Evolutionary conservation across 1,284 basidiomycete genomes (phyloP).

Genomic region (Hymenochaete sp.): DNA sequence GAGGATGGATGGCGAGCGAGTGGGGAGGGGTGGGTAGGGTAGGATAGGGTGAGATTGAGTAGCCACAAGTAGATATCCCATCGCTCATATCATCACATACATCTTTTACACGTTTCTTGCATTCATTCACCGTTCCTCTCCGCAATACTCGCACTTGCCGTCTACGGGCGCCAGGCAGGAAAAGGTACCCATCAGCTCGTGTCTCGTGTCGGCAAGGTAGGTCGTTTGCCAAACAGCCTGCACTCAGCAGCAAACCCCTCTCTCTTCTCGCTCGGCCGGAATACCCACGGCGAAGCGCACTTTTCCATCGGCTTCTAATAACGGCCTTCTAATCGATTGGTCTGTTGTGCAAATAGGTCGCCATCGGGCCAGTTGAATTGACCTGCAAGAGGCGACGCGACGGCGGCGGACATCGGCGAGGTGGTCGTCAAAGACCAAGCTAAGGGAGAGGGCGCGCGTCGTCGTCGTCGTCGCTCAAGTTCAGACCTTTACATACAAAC

Average conservation of each 20-base stretch:
- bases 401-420: background rate
- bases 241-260: no score
- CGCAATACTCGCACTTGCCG: background rate
- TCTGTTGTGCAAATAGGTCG: background rate
- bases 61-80: slow-evolving; percentile 11
- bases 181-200: background rate
- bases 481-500: background rate
- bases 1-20: background rate
- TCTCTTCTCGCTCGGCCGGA: no score
- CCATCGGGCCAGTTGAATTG: no score
- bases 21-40: background rate
- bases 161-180: background rate
- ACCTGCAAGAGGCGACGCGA: no score
- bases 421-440: background rate
- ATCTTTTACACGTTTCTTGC: no score
- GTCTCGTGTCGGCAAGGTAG: background rate
- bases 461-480: background rate
- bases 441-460: no score
- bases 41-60: slow-evolving; percentile 10
- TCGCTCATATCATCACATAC: slow-evolving; percentile 14
- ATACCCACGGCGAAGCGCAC: no score
- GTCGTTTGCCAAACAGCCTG: background rate
- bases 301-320: background rate
- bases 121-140: no score
- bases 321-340: slow-evolving; percentile 1